A percentile compares a stretch with the other conserved stretches of the same genome.
These are phyloP conservation scores for Clohesyomyces aquaticus DNA, from an alignment of 495 filamentous ascomycete species.

Conservation along the genomic window DNA sequence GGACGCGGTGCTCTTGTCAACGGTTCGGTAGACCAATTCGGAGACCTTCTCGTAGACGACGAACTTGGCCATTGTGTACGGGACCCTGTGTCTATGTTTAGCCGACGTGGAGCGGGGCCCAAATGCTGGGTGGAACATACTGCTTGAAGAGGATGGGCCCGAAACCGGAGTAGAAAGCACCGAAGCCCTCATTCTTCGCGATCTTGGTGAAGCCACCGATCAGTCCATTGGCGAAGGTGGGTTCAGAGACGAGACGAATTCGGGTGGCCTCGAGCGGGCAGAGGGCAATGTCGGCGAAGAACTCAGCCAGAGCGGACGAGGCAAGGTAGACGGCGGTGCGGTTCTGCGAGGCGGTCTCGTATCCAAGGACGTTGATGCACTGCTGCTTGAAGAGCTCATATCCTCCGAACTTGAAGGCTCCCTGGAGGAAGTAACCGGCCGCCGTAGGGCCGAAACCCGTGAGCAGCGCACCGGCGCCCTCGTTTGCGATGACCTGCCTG, in stretches of 20 bases:
- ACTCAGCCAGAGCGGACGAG: slow-evolving; percentile 49
- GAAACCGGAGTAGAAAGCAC: slow-evolving; percentile 53
- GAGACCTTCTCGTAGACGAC: slow-evolving; percentile 98
- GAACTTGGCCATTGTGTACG: slow-evolving; percentile 99
- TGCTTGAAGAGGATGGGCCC: slow-evolving; percentile 55
- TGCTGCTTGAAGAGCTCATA: slow-evolving; percentile 56
- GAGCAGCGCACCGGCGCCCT: slow-evolving; percentile 49
- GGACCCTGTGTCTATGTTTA: slow-evolving; percentile 65
- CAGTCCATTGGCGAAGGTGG: slow-evolving; percentile 50
- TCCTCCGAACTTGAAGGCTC: slow-evolving; percentile 54
- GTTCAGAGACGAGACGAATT: slow-evolving; percentile 50
- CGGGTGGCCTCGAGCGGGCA: slow-evolving; percentile 51
- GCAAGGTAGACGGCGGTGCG: slow-evolving; percentile 53
- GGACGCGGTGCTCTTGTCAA: slow-evolving; percentile 79
- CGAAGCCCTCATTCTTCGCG: slow-evolving; percentile 48
- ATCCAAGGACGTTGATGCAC: slow-evolving; percentile 50
- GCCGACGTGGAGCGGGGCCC: neutral
- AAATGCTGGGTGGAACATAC: slow-evolving; percentile 58
- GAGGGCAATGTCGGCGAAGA: slow-evolving; percentile 53
- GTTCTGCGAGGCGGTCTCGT: slow-evolving; percentile 49
- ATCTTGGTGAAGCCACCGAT: slow-evolving; percentile 50
- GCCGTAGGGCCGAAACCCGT: slow-evolving; percentile 51
- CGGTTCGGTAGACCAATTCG: slow-evolving; percentile 71
- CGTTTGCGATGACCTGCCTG: slow-evolving; percentile 49
- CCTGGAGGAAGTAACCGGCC: slow-evolving; percentile 54